Conservation (phyloP, 169 alveolate species). For the Cryptosporidium xiaoi region DNA sequence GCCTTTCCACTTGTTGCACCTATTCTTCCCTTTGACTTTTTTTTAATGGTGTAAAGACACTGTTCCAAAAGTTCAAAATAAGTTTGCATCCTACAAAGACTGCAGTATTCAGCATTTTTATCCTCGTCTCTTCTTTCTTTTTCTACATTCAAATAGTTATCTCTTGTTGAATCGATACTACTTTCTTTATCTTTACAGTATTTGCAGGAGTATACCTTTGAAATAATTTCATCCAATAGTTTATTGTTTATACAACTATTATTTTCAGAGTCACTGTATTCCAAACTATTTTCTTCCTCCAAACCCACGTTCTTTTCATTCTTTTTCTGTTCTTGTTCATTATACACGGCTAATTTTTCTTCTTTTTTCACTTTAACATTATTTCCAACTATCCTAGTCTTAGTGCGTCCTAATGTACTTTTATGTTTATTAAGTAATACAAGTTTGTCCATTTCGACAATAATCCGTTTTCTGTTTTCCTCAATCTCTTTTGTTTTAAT, state of each 20-base stretch:
- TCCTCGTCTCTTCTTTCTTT: not conserved
- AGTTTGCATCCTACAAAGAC: conserved; percentile 18
- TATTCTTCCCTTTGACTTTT: not conserved
- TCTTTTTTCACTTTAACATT: too few relatives aligned
- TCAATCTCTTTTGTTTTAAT: conserved; percentile 3
- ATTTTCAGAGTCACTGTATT: too few relatives aligned
- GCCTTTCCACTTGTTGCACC: not conserved
- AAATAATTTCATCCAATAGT: conserved; percentile 12
- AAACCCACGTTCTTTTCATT: too few relatives aligned
- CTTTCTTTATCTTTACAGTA: not conserved
- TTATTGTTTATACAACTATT: too few relatives aligned
- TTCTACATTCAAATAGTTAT: not conserved
- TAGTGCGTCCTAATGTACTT: not conserved
- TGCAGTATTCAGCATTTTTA: conserved; percentile 11
- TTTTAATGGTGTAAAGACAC: conserved; percentile 42
- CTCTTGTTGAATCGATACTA: not conserved
- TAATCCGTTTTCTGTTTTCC: not conserved
- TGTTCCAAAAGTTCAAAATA: conserved; percentile 38
- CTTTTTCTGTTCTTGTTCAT: too few relatives aligned
- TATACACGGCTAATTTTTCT: too few relatives aligned
- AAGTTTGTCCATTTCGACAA: not conserved
- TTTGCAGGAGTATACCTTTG: conserved; percentile 43
- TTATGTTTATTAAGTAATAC: not conserved
- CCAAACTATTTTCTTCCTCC: too few relatives aligned
- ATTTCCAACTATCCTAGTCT: too few relatives aligned